These are phyloP conservation scores for Neurospora sp. DNA, from an alignment of 495 filamentous ascomycete genomes.

Conservation along the genomic window DNA sequence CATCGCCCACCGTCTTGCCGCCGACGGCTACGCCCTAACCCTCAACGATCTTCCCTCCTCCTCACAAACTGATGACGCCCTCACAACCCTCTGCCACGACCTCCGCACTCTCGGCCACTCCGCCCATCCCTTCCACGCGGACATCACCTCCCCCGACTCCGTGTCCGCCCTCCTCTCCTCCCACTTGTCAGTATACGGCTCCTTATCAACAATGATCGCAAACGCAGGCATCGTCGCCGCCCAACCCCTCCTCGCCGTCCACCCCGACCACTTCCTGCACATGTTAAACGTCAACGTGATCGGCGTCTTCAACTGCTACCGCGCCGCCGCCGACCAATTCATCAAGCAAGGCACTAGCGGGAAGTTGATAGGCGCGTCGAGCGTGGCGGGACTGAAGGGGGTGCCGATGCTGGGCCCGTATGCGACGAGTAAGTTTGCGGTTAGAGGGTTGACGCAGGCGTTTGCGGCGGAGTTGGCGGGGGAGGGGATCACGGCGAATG, in stretches of 20 bases:
- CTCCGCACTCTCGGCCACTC: slow-evolving; percentile 33
- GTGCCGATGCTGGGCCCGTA: slow-evolving; percentile 45
- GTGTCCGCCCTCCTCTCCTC: slow-evolving; percentile 40
- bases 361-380: slow-evolving; percentile 46
- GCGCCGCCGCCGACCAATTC: slow-evolving; percentile 43
- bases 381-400: slow-evolving; percentile 48
- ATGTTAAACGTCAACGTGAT: slow-evolving; percentile 47
- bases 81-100: background rate
- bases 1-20: slow-evolving; percentile 48
- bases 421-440: slow-evolving; percentile 49
- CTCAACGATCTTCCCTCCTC: slow-evolving; percentile 42
- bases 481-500: slow-evolving; percentile 52
- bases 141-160: slow-evolving; percentile 41
- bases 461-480: slow-evolving; percentile 49
- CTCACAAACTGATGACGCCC: background rate
- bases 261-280: slow-evolving; percentile 33
- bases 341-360: slow-evolving; percentile 39
- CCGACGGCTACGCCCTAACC: slow-evolving; percentile 51
- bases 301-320: slow-evolving; percentile 50
- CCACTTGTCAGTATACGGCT: slow-evolving; percentile 39
- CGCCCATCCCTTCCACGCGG: slow-evolving; percentile 39
- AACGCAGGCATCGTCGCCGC: slow-evolving; percentile 53
- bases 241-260: slow-evolving; percentile 41
- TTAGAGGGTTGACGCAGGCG: slow-evolving; percentile 46
- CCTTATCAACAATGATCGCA: slow-evolving; percentile 49